phyloP scores from a whole-genome alignment of 1,284 basidiomycete genomes.

The Vanrija humicola region DNA sequence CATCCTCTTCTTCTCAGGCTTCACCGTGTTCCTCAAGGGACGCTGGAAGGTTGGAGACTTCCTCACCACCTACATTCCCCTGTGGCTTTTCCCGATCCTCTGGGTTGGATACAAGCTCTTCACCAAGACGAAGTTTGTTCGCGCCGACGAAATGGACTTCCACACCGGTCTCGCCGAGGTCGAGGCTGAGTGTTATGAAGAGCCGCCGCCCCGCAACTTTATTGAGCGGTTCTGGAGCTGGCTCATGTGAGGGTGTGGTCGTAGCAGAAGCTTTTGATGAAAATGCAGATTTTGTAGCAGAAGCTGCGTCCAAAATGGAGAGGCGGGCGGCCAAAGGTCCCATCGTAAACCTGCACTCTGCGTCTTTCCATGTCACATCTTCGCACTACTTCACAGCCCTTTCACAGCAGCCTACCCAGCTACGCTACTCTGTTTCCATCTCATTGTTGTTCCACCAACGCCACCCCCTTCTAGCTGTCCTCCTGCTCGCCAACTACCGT shows the following conservation, averaged over 20 bases:
- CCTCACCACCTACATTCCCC: slow-evolving; percentile 14
- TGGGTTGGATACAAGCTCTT: slow-evolving; percentile 53
- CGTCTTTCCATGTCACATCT: no score
- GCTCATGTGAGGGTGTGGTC: no score
- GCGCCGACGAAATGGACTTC: slow-evolving; percentile 30
- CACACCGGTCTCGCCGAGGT: slow-evolving; percentile 31
- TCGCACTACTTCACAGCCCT: no score
- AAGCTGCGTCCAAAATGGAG: no score
- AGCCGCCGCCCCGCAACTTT: no score
- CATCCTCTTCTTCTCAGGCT: slow-evolving; percentile 3
- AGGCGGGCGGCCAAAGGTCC: no score
- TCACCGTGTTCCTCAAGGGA: slow-evolving; percentile 13
- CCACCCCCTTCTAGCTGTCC: slow-evolving; percentile 11
- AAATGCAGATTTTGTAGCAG: no score
- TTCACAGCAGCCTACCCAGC: no score
- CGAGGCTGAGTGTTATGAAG: slow-evolving; percentile 10
- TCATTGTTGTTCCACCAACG: background rate
- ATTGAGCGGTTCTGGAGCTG: no score
- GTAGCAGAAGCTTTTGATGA: no score
- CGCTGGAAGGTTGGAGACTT: slow-evolving; percentile 11
- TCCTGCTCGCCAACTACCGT: slow-evolving; percentile 32
- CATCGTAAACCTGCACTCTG: no score
- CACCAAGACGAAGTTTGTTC: slow-evolving; percentile 26
- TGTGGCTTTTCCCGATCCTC: slow-evolving; percentile 63
- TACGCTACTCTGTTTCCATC: no score